Percentiles rank a stretch among this genome's conserved stretches.
Conservation (phyloP, 192 early-diverging fungal genomes). For the Dissophora globulifera region DNA sequence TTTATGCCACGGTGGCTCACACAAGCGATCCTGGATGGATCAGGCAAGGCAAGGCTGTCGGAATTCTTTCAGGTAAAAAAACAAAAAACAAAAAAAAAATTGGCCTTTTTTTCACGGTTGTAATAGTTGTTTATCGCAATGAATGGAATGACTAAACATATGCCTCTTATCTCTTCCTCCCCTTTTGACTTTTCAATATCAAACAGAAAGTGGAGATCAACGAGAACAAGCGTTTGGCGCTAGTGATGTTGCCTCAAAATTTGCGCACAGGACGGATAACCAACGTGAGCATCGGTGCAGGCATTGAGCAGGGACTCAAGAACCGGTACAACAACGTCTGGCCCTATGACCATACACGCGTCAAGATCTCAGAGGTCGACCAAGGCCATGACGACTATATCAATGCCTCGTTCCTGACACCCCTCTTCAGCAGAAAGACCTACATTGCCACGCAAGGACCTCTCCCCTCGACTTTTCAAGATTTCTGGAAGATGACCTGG, state of each 20-base stretch:
- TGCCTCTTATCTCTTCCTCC: too few relatives aligned
- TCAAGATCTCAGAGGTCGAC: conserved; percentile 51
- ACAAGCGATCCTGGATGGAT: conserved; percentile 8
- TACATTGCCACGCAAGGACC: conserved; percentile 82
- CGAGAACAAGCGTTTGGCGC: conserved; percentile 76
- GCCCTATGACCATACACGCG: conserved; percentile 79
- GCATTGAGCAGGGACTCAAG: conserved; percentile 77
- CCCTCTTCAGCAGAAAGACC: conserved; percentile 38
- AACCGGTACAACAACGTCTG: conserved; percentile 90
- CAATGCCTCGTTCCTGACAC: conserved; percentile 53
- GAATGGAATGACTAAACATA: too few relatives aligned
- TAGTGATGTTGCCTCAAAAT: conserved; percentile 73
- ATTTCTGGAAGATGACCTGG: conserved; percentile 98
- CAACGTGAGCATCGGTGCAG: conserved; percentile 80
- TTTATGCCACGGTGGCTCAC: conserved; percentile 39
- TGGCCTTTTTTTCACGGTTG: not conserved
- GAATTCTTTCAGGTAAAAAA: conserved; percentile 57
- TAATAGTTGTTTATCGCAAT: too few relatives aligned
- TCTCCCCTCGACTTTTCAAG: conserved; percentile 79
- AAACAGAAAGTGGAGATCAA: conserved; percentile 67
- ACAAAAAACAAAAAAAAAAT: too few relatives aligned
- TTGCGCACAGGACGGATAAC: conserved; percentile 61
- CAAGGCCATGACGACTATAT: conserved; percentile 54
- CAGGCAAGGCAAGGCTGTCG: conserved; percentile 43
- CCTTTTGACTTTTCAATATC: conserved; percentile 18